Percentiles rank a stretch among this genome's conserved stretches.
These are phyloP conservation scores for Xylaria arbuscula DNA, from an alignment of 2,329 filamentous ascomycete genomes.

Conservation along the genomic window DNA sequence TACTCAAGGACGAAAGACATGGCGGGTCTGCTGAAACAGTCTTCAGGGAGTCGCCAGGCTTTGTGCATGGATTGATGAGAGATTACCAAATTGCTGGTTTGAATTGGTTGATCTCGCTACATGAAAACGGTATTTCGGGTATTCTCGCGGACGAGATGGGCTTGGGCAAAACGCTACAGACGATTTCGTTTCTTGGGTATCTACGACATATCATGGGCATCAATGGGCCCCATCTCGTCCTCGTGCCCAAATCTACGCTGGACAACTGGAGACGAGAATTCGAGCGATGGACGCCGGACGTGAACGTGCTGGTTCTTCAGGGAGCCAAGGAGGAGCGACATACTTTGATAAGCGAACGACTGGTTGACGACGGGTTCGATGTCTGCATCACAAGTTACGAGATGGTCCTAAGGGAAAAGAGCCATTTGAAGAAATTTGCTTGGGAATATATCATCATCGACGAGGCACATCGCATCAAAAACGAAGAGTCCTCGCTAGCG, in stretches of 20 bases:
- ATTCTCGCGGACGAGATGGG: constrained; percentile 99
- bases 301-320: constrained; percentile 92
- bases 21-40: constrained; percentile 88
- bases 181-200: constrained; percentile 96
- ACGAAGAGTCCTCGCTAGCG: constrained; percentile 95
- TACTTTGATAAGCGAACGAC: constrained; percentile 85
- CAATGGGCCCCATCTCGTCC: constrained; percentile 88
- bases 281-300: constrained; percentile 91
- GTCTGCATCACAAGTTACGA: constrained; percentile 99
- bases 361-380: constrained; percentile 96
- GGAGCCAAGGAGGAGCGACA: constrained; percentile 95
- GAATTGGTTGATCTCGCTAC: constrained; percentile 97
- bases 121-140: constrained; percentile 98
- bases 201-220: constrained; percentile 90
- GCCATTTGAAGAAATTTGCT: constrained; percentile 94
- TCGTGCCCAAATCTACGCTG: constrained; percentile 94
- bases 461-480: constrained; percentile 98
- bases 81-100: constrained; percentile 96
- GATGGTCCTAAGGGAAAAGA: constrained; percentile 96
- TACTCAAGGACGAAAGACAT: constrained; percentile 85
- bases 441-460: constrained; percentile 99
- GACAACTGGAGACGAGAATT: constrained; percentile 99
- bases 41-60: constrained; percentile 94
- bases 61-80: constrained; percentile 88
- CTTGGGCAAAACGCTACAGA: constrained; percentile 96